Base-by-base conservation (phyloP, 768 basidiomycete genomes). In the Termitomyces eurrhizus region DNA sequence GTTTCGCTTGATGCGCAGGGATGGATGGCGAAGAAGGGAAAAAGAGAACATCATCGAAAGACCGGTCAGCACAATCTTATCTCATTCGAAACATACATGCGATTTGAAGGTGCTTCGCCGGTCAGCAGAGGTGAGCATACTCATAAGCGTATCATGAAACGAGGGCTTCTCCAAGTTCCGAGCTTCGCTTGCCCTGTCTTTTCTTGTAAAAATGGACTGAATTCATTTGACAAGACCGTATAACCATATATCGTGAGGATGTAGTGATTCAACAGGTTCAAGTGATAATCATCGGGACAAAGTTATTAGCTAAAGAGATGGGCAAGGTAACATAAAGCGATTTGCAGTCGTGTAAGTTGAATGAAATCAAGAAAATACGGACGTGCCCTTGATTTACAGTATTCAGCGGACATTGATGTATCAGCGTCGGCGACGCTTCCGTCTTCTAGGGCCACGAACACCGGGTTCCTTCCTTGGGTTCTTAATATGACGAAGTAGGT, bases 401-500 rank as follows among this genome's bases (percentile, higher is more conserved):
- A 24, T 36, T 2, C 3, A 21, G 21, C 21, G 21, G 21, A 14
- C 5, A 16, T 7, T 1, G 12, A 0, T 7, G 18, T 8, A 26
- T 53, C 14, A 39, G 37, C 16, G 52, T 26, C 24, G 52, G 24
- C 24, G 52, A 39, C 24, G 52, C 24, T 37, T 53, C 21, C 11
- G 8, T 14, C 35, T 32, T 33, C 32, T 24, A 9, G 36, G 24
- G 3, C 51, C 51, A 1, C 36, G 21, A 14, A 2, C 35, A 21
- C 50, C n/a, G 7, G 1, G 35, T 21, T 21, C 13, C 3, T 3
- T 14, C 11, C 36, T 52, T 46, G 69, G 69, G 24, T 62, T 59
- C 14, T 62, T 32, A 32, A 76, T 75, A 2, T 74, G 55, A 7
- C 75, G 69, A 9, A 78, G 64, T 3, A 78, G 66, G 55, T 66